Conservation (phyloP, 306 rosid species). For the Glycine latifolia region DNA sequence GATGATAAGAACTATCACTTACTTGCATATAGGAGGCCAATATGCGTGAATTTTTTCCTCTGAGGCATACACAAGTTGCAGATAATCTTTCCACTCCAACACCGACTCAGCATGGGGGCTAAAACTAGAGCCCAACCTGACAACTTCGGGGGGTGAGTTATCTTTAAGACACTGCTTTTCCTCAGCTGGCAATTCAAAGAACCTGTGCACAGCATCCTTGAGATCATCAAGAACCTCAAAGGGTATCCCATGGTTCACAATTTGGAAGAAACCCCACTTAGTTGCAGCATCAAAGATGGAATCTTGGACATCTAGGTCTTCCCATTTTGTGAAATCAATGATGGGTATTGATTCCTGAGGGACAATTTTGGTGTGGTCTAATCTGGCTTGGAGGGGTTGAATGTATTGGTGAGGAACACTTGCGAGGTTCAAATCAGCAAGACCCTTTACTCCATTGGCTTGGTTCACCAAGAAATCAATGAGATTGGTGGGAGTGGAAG, state of each 20-base stretch:
- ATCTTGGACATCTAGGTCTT: constrained; percentile 49
- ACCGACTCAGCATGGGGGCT: constrained; percentile 49
- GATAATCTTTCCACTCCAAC: constrained; percentile 61
- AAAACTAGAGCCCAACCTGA: constrained; percentile 52
- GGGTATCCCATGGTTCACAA: constrained; percentile 57
- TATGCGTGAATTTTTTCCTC: constrained; percentile 47
- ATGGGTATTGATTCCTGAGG: constrained; percentile 48
- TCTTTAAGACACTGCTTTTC: constrained; percentile 50
- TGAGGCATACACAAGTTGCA: constrained; percentile 50
- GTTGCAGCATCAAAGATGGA: constrained; percentile 50
- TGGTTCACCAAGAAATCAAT: constrained; percentile 50
- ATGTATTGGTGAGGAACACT: constrained; percentile 47
- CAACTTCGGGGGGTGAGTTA: constrained; percentile 48
- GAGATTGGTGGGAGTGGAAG: constrained; percentile 45
- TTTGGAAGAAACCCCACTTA: constrained; percentile 62
- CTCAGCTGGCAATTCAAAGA: constrained; percentile 52
- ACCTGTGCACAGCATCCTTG: constrained; percentile 35
- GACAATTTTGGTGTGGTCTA: constrained; percentile 39
- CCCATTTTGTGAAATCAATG: constrained; percentile 57
- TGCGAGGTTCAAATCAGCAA: constrained; percentile 46
- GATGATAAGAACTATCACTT: constrained; percentile 5
- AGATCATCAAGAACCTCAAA: constrained; percentile 41
- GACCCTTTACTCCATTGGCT: constrained; percentile 57
- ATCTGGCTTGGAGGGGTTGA: constrained; percentile 50
- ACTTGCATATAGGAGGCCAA: constrained; percentile 58